Conservation (phyloP, 495 filamentous ascomycete genomes). For the Evansstolkia leycettana region DNA sequence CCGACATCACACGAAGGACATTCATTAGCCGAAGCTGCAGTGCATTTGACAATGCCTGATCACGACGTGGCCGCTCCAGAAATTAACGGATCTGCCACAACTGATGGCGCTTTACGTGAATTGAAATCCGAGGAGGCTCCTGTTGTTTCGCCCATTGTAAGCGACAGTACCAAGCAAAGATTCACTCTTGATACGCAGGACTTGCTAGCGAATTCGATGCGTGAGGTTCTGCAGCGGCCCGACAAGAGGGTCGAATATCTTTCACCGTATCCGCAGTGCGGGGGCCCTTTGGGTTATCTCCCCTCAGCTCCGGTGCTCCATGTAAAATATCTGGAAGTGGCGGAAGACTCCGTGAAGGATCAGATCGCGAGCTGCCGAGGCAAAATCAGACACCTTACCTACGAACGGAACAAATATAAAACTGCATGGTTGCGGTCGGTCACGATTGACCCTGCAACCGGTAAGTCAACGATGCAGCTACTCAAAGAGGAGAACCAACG, state of each 20-base stretch:
- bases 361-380: slow-evolving; percentile 5
- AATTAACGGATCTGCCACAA: neutral
- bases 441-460: slow-evolving; percentile 8
- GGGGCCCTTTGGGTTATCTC: slow-evolving; percentile 14
- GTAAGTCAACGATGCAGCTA: slow-evolving; percentile 12
- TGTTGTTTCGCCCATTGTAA: slow-evolving; percentile 2
- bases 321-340: slow-evolving; percentile 12
- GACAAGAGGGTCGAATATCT: slow-evolving; percentile 8
- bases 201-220: slow-evolving; percentile 6
- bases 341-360: slow-evolving; percentile 5
- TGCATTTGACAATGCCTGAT: neutral
- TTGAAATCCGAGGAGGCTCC: neutral
- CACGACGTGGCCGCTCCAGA: neutral
- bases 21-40: neutral
- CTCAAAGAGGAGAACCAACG: slow-evolving; percentile 12
- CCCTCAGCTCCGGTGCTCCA: slow-evolving; percentile 14
- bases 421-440: slow-evolving; percentile 7
- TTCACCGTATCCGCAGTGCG: slow-evolving; percentile 14
- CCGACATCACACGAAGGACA: neutral
- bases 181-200: slow-evolving; percentile 11
- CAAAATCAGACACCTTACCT: slow-evolving; percentile 7
- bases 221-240: slow-evolving; percentile 9
- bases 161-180: slow-evolving; percentile 11
- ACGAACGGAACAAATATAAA: slow-evolving; percentile 13
- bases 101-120: neutral